phyloP scores from a whole-genome alignment of 225 moss, liverwort and hornwort genomes.

The Antitrichia curtipendula region DNA sequence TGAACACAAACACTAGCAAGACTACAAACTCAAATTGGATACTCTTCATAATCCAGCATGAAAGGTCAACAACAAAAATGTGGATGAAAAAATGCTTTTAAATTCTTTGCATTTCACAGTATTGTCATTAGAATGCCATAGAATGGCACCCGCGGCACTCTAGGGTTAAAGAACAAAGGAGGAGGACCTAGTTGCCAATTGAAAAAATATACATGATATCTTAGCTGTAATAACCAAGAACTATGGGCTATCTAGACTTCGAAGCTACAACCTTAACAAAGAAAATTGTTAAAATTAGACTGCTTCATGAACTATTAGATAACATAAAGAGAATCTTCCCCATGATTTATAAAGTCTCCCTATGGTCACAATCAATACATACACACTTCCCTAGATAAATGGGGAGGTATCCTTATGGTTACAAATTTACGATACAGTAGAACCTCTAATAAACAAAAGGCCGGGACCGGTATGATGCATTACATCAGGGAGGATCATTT shows the following conservation, averaged over 20 bases:
- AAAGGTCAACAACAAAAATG: too few relatives aligned
- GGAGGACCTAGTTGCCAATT: neutral
- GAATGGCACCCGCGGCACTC: too few relatives aligned
- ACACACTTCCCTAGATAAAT: neutral
- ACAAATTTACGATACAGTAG: neutral
- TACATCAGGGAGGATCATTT: too few relatives aligned
- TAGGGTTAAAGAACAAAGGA: neutral
- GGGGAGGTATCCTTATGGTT: neutral
- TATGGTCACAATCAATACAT: neutral
- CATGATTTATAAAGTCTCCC: neutral
- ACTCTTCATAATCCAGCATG: too few relatives aligned
- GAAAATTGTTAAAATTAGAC: neutral
- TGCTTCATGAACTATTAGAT: neutral
- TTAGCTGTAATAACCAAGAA: neutral
- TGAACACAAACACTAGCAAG: too few relatives aligned
- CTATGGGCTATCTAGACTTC: neutral
- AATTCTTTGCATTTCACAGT: too few relatives aligned
- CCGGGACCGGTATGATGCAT: too few relatives aligned
- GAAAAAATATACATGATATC: neutral
- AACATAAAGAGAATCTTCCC: neutral
- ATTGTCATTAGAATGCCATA: too few relatives aligned
- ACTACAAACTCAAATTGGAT: too few relatives aligned
- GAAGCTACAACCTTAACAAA: neutral
- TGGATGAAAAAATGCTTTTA: too few relatives aligned
- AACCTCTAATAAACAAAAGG: too few relatives aligned